Evolutionary conservation across 345 rosid genomes (phyloP).

Genomic region (Cardamine occulta): DNA sequence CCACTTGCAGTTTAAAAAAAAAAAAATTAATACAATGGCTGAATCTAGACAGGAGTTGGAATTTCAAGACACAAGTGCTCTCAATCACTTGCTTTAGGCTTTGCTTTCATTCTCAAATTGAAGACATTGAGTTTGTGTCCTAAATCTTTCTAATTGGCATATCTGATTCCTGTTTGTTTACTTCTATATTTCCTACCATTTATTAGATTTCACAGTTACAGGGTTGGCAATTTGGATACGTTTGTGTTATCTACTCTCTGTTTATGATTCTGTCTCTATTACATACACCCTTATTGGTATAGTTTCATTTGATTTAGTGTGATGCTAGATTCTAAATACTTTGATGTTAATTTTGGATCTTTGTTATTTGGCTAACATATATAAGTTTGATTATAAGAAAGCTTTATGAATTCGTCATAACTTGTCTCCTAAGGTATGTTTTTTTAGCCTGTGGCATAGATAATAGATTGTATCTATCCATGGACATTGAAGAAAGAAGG

Average conservation of each 20-base stretch:
- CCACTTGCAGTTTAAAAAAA: neutral
- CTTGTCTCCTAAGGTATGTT: constrained; percentile 37
- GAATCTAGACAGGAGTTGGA: constrained; percentile 10
- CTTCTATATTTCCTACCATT: neutral
- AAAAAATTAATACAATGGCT: neutral
- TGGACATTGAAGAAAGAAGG: constrained; percentile 56
- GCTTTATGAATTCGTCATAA: constrained; percentile 15
- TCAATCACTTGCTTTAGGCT: neutral
- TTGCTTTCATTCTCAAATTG: neutral
- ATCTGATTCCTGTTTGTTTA: neutral
- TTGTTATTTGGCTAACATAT: neutral
- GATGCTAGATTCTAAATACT: neutral
- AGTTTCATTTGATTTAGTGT: neutral
- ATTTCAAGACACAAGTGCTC: constrained; percentile 2
- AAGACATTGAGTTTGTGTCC: neutral
- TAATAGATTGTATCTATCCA: constrained; percentile 37
- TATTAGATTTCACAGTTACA: neutral
- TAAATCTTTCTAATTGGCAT: neutral
- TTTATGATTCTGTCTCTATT: constrained; percentile 2
- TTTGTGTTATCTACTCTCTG: constrained; percentile 12
- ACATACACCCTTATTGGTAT: neutral
- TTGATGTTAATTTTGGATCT: neutral
- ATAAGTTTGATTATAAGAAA: neutral
- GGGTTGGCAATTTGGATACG: constrained; percentile 17
- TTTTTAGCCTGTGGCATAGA: neutral